Evolutionary conservation across 2,329 filamentous ascomycete genomes (phyloP).

Genomic region (Allantophomopsis cytisporea): DNA sequence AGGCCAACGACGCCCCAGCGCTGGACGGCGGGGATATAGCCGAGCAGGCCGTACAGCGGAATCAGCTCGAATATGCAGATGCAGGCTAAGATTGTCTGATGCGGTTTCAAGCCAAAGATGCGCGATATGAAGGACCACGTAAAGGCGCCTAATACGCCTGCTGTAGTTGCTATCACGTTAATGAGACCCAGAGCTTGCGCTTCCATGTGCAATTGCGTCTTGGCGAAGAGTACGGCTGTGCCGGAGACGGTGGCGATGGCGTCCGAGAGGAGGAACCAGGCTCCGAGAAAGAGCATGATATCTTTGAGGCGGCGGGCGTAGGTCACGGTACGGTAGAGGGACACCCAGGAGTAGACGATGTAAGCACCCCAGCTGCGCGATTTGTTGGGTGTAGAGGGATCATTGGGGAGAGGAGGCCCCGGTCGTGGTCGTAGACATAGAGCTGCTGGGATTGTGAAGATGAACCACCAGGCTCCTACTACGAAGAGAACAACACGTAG

Average conservation of each 20-base stretch:
- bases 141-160: conserved; percentile 78
- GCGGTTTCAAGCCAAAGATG: conserved; percentile 54
- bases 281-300: conserved; percentile 65
- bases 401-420: conserved; percentile 56
- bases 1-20: conserved; percentile 66
- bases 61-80: conserved; percentile 86
- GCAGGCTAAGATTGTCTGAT: conserved; percentile 85
- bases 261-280: conserved; percentile 92
- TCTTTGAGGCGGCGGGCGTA: conserved; percentile 62
- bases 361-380: conserved; percentile 52
- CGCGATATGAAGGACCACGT: conserved; percentile 74
- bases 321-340: conserved; percentile 66
- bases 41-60: conserved; percentile 78
- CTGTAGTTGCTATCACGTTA: conserved; percentile 78
- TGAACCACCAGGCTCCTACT: conserved; percentile 83
- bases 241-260: conserved; percentile 90
- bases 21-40: conserved; percentile 71
- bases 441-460: conserved; percentile 80
- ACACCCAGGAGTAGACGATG: conserved; percentile 73
- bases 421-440: conserved; percentile 81
- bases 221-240: conserved; percentile 90
- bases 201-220: conserved; percentile 83
- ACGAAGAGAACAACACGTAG: conserved; percentile 77
- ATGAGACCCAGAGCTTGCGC: conserved; percentile 82
- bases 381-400: conserved; percentile 11